phyloP scores from a whole-genome alignment of 148 eudicot species.

The Polygonum maritimum region DNA sequence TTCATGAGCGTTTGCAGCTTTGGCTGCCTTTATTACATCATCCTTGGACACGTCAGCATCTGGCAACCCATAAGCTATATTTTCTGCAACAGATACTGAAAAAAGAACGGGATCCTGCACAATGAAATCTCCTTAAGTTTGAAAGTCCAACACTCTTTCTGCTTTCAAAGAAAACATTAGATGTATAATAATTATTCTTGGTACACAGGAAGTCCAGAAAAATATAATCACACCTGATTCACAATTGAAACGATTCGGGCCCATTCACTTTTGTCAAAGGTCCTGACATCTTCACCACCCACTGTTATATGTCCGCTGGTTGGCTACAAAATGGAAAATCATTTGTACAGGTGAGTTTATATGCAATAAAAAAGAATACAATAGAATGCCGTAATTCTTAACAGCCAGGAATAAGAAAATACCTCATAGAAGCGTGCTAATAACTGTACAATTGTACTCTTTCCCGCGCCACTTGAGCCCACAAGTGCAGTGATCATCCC shows the following conservation, averaged over 20 bases:
- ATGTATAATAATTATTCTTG: not conserved
- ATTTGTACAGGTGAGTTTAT: constrained; percentile 2
- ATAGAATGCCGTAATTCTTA: not conserved
- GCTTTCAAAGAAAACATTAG: not conserved
- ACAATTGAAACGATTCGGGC: constrained; percentile 86
- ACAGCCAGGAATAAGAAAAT: not conserved
- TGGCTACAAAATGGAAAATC: constrained; percentile 48
- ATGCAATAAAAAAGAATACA: not conserved
- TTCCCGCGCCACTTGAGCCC: constrained; percentile 98
- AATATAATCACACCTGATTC: constrained; percentile 53
- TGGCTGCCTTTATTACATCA: constrained; percentile 89
- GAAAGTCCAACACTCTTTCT: not conserved
- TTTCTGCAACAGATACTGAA: constrained; percentile 92
- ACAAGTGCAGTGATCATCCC: constrained; percentile 94
- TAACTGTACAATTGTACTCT: constrained; percentile 92
- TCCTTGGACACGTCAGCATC: constrained; percentile 81
- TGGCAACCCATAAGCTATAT: constrained; percentile 95
- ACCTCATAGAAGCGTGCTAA: constrained; percentile 98
- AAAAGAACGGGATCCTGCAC: constrained; percentile 92
- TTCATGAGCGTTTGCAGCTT: constrained; percentile 98
- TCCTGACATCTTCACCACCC: constrained; percentile 87
- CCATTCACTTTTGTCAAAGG: constrained; percentile 98
- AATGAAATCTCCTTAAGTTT: not conserved
- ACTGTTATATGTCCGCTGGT: constrained; percentile 75
- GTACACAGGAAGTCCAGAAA: not conserved